A percentile compares a stretch with the other conserved stretches of the same genome.
These are phyloP conservation scores for Physcomitrellopsis africana DNA, from an alignment of 225 moss, liverwort and hornwort species.

Conservation along the genomic window DNA sequence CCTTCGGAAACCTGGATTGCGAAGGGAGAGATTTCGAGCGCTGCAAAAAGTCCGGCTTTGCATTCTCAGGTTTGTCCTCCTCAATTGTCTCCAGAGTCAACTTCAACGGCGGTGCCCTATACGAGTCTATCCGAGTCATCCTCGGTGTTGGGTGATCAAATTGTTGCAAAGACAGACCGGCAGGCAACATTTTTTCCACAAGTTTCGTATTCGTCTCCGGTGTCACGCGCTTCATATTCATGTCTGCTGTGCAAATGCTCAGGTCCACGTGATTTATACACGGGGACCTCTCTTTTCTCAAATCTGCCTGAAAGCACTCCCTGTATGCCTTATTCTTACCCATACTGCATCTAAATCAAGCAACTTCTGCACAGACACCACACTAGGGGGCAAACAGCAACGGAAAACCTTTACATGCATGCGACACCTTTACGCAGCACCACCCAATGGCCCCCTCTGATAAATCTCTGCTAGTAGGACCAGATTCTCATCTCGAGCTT, in stretches of 20 bases:
- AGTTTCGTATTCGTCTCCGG: constrained; percentile 3
- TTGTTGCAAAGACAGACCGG: background rate
- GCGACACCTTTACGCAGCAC: too few relatives aligned
- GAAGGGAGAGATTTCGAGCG: constrained; percentile 38
- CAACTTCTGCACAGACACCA: too few relatives aligned
- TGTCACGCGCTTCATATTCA: constrained; percentile 10
- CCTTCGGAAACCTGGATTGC: background rate
- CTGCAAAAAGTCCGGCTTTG: constrained; percentile 17
- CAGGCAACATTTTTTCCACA: background rate
- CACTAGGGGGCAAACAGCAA: too few relatives aligned
- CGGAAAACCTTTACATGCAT: too few relatives aligned
- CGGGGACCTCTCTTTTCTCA: constrained; percentile 24
- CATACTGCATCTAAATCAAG: background rate
- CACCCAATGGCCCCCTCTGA: too few relatives aligned
- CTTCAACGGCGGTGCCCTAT: constrained; percentile 24
- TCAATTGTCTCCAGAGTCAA: constrained; percentile 34
- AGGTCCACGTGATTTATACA: background rate
- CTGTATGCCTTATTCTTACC: constrained; percentile 11
- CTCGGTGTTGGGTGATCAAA: constrained; percentile 11
- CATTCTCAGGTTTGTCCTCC: constrained; percentile 27
- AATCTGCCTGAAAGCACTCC: constrained; percentile 19
- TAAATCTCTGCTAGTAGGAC: too few relatives aligned
- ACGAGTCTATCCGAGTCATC: constrained; percentile 27
- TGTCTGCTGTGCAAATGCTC: background rate
- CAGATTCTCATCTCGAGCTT: too few relatives aligned